Evolutionary conservation across 257 asterid species (phyloP).

Genomic region (Prunella vulgaris): DNA sequence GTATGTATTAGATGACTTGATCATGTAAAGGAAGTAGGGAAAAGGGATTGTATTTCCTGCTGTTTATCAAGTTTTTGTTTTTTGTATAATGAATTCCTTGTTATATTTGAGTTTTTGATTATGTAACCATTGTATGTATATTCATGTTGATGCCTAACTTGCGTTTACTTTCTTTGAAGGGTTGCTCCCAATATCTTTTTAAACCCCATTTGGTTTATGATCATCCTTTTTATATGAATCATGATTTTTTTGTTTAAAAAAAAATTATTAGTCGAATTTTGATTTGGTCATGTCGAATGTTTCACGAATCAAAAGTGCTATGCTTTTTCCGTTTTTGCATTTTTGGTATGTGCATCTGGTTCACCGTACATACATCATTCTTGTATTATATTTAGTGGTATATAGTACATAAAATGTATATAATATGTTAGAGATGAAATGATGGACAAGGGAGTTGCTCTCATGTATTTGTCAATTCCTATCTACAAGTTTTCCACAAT

Average conservation of each 20-base stretch:
- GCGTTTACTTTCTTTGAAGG: neutral
- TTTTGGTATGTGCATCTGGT: no score
- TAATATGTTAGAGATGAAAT: neutral
- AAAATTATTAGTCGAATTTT: neutral
- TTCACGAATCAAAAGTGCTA: no score
- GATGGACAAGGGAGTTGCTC: neutral
- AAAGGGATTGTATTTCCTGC: constrained; percentile 21
- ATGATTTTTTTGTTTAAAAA: neutral
- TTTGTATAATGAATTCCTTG: constrained; percentile 19
- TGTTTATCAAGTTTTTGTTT: constrained; percentile 17
- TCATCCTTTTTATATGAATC: neutral
- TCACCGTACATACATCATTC: no score
- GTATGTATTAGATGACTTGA: constrained; percentile 10
- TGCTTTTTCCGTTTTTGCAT: no score
- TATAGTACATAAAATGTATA: no score
- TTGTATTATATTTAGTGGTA: no score
- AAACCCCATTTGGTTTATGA: neutral
- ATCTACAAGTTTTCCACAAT: neutral
- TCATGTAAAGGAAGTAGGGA: constrained; percentile 29
- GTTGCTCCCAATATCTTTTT: neutral
- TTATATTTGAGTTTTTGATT: constrained; percentile 1
- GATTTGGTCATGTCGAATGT: neutral
- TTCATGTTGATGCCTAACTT: constrained; percentile 8
- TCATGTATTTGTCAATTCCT: neutral
- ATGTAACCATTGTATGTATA: neutral